Evolutionary conservation across 345 rosid genomes (phyloP).

Genomic region (Corchorus capsularis): DNA sequence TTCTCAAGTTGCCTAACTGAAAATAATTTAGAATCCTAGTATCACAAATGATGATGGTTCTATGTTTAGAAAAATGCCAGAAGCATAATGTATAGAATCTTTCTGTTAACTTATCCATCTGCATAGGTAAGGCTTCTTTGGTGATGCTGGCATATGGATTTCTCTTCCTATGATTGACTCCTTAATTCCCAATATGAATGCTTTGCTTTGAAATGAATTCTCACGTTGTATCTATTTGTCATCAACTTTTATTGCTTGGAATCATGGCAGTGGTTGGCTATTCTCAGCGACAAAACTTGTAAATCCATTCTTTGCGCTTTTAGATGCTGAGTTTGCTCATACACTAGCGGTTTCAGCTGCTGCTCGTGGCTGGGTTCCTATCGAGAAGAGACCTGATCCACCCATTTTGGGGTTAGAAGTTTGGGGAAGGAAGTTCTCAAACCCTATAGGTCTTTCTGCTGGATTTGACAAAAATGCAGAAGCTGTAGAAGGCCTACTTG

Average conservation of each 20-base stretch:
- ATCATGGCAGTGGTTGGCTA: conserved; percentile 82
- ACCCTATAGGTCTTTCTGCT: conserved; percentile 97
- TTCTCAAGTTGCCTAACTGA: too few species aligned
- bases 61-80: too few species aligned
- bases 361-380: conserved; percentile 95
- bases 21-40: too few species aligned
- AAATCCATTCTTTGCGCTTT: conserved; percentile 90
- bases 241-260: conserved; percentile 20
- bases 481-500: conserved; percentile 90
- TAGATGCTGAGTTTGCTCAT: conserved; percentile 94
- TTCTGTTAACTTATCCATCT: too few species aligned
- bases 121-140: too few species aligned
- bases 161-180: not conserved
- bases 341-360: conserved; percentile 90
- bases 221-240: not conserved
- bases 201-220: not conserved
- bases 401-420: conserved; percentile 77
- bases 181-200: not conserved
- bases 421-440: conserved; percentile 96
- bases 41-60: too few species aligned
- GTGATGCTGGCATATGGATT: too few species aligned
- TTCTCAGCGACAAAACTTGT: conserved; percentile 90
- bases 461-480: conserved; percentile 99
- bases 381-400: conserved; percentile 91
- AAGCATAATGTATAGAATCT: too few species aligned